Percentiles rank a stretch among this genome's conserved stretches.
These are phyloP conservation scores for Fusarium oligoseptatum DNA, from an alignment of 2,329 filamentous ascomycete species.

Conservation along the genomic window DNA sequence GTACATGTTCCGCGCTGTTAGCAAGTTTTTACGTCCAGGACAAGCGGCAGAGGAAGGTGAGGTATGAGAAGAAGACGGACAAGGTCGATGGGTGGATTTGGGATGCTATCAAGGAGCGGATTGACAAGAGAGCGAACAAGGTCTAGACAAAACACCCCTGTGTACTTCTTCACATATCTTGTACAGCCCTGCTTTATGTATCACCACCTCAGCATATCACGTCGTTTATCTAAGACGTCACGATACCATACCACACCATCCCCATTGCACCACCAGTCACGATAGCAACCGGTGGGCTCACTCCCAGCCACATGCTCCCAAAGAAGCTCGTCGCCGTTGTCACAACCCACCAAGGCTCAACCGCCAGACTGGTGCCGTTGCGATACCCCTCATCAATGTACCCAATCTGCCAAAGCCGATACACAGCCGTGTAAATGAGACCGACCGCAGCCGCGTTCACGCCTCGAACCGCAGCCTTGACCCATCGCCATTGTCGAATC, in stretches of 20 bases:
- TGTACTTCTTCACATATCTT: background rate
- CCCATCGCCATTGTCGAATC: constrained; percentile 59
- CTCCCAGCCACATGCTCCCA: constrained; percentile 50
- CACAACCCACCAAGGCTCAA: constrained; percentile 75
- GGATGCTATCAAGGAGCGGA: constrained; percentile 53
- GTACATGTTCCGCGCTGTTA: constrained; percentile 57
- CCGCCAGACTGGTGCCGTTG: constrained; percentile 64
- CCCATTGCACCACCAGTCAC: constrained; percentile 52
- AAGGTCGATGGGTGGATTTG: constrained; percentile 58
- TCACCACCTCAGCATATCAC: background rate
- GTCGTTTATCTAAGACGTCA: constrained; percentile 14
- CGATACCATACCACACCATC: constrained; percentile 50
- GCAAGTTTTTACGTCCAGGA: constrained; percentile 57
- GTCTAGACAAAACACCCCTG: constrained; percentile 6
- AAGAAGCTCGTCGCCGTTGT: constrained; percentile 65
- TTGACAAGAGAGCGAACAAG: constrained; percentile 44
- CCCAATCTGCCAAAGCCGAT: constrained; percentile 73
- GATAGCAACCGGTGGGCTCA: constrained; percentile 51
- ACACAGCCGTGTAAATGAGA: constrained; percentile 74
- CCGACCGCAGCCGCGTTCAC: constrained; percentile 73
- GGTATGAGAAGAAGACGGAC: constrained; percentile 47
- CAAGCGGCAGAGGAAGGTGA: constrained; percentile 33
- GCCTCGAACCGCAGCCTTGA: constrained; percentile 65
- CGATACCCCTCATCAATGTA: constrained; percentile 64
- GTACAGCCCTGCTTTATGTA: background rate